A percentile compares a stretch with the other conserved stretches of the same genome.
These are phyloP conservation scores for Warburgia ugandensis DNA, from an alignment of 164 flowering plant genomes.

Conservation along the genomic window DNA sequence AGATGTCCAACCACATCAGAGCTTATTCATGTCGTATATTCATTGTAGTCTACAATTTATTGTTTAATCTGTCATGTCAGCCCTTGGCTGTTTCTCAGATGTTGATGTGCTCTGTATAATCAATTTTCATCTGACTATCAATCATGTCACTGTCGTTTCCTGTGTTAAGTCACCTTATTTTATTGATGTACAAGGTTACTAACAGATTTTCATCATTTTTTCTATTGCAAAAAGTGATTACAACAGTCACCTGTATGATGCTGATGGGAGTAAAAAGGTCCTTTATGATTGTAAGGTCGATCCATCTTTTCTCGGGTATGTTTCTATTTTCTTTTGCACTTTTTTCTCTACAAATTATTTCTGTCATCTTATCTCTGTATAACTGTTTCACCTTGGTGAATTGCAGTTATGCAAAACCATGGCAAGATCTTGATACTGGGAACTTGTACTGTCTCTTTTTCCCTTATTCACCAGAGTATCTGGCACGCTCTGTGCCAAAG, in stretches of 20 bases:
- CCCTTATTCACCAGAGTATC: slow-evolving; percentile 78
- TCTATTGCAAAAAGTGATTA: slow-evolving; percentile 19
- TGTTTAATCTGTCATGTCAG: too few relatives aligned
- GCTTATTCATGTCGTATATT: too few relatives aligned
- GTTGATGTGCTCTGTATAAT: too few relatives aligned
- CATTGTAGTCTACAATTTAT: too few relatives aligned
- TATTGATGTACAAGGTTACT: not conserved
- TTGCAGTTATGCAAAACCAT: slow-evolving; percentile 60
- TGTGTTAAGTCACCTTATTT: too few relatives aligned
- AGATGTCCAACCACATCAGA: too few relatives aligned
- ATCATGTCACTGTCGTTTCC: too few relatives aligned
- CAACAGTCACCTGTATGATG: slow-evolving; percentile 15
- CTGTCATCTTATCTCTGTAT: slow-evolving; percentile 1
- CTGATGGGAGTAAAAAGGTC: slow-evolving; percentile 19
- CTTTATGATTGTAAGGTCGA: slow-evolving; percentile 59
- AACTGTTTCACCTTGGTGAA: slow-evolving; percentile 4
- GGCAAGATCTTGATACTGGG: slow-evolving; percentile 58
- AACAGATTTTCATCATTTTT: not conserved
- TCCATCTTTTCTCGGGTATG: slow-evolving; percentile 75
- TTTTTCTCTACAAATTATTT: not conserved
- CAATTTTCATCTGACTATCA: too few relatives aligned
- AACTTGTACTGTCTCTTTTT: slow-evolving; percentile 64
- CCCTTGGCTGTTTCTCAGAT: too few relatives aligned
- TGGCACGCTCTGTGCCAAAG: slow-evolving; percentile 40
- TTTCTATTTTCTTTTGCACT: slow-evolving; percentile 6